Conservation (phyloP, 2,329 filamentous ascomycete genomes). For the Phyllosticta paracitricarpa region DNA sequence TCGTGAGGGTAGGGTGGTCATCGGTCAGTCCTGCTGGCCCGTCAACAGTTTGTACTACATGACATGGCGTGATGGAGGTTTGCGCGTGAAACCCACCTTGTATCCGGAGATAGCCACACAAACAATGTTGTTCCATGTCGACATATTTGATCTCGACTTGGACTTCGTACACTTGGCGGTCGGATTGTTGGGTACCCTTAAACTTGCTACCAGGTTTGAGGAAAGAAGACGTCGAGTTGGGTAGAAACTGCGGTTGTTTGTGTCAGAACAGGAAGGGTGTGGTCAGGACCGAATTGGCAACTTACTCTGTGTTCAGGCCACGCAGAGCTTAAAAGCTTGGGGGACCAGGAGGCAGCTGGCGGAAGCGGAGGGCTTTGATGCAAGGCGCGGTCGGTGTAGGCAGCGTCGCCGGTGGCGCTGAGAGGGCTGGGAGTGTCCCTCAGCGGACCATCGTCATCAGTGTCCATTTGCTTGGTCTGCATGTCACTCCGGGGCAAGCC, state of each 20-base stretch:
- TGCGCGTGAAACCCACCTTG: constrained; percentile 56
- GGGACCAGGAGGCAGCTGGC: constrained; percentile 16
- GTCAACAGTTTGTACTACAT: constrained; percentile 14
- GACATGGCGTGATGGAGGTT: background rate
- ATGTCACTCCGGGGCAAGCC: constrained; percentile 15
- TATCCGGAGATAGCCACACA: constrained; percentile 91
- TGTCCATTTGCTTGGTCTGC: constrained; percentile 21
- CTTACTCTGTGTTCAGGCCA: constrained; percentile 26
- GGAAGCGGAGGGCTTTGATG: constrained; percentile 23
- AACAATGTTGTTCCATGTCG: constrained; percentile 83
- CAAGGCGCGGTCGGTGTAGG: constrained; percentile 24
- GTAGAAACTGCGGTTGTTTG: constrained; percentile 47
- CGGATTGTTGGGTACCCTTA: constrained; percentile 82
- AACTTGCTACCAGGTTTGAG: constrained; percentile 83
- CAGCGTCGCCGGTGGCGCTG: constrained; percentile 25
- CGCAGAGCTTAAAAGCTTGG: constrained; percentile 20
- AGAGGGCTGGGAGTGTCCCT: constrained; percentile 30
- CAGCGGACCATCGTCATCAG: constrained; percentile 23
- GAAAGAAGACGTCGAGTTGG: constrained; percentile 75
- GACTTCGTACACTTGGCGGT: constrained; percentile 87
- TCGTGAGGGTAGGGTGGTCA: constrained; percentile 94
- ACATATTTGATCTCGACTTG: constrained; percentile 96
- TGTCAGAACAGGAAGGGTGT: constrained; percentile 18
- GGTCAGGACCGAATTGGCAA: background rate
- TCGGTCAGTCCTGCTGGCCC: constrained; percentile 65